Evolutionary conservation across 352 stramenopile species (phyloP).

Genomic region (Salisapilia sapeloensis): DNA sequence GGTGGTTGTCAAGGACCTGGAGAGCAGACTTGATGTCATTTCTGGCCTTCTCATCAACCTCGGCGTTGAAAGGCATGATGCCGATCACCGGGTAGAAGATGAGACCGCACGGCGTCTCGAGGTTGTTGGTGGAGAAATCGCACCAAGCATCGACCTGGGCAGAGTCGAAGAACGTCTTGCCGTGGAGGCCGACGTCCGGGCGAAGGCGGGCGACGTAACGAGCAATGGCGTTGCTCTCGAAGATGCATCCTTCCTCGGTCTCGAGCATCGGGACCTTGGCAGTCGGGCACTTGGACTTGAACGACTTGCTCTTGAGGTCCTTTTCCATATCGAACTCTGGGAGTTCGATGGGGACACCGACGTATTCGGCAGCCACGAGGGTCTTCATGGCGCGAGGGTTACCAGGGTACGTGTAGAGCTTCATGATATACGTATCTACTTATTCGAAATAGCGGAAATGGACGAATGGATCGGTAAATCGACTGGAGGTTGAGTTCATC

Average conservation of each 20-base stretch:
- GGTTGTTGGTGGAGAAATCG: conserved; percentile 84
- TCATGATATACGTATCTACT: too few species aligned
- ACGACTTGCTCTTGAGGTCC: conserved; percentile 35
- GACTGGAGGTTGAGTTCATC: too few species aligned
- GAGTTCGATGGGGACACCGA: conserved; percentile 70
- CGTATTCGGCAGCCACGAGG: conserved; percentile 91
- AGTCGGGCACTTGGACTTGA: conserved; percentile 73
- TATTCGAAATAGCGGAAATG: too few species aligned
- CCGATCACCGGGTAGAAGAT: conserved; percentile 85
- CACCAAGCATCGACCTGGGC: conserved; percentile 87
- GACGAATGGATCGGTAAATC: too few species aligned
- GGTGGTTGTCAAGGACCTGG: conserved; percentile 73
- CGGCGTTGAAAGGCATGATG: conserved; percentile 61
- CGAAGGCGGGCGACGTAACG: conserved; percentile 84
- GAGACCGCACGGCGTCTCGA: conserved; percentile 81
- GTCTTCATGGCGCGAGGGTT: conserved; percentile 90
- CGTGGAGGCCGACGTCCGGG: conserved; percentile 74
- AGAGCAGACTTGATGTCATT: conserved; percentile 78
- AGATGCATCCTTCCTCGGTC: conserved; percentile 69
- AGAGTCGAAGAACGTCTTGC: conserved; percentile 82
- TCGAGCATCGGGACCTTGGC: conserved; percentile 81
- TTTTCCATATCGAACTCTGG: conserved; percentile 49
- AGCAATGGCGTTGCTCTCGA: conserved; percentile 87
- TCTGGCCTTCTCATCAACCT: conserved; percentile 70
- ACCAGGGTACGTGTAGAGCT: conserved; percentile 75